Conservation (phyloP, 176 grass and related monocot species). For the Themeda triandra region DNA sequence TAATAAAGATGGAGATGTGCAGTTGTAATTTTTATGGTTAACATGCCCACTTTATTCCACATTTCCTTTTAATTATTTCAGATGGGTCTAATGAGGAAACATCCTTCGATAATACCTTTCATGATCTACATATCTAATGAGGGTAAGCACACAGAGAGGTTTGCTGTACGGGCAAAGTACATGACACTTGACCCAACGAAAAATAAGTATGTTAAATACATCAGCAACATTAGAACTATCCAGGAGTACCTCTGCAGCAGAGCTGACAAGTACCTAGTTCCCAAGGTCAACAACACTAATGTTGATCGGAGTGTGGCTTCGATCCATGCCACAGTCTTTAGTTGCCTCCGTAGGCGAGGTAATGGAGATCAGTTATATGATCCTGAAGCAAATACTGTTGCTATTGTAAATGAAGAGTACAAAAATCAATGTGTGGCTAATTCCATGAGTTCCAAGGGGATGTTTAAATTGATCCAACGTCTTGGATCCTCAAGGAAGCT, state of each 20-base stretch:
- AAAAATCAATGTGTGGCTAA: slow-evolving; percentile 76
- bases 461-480: slow-evolving; percentile 89
- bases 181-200: slow-evolving; percentile 44
- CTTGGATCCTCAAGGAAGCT: slow-evolving; percentile 78
- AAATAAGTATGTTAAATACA: neutral
- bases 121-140: slow-evolving; percentile 92
- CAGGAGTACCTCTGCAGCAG: slow-evolving; percentile 89
- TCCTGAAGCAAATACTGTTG: slow-evolving; percentile 58
- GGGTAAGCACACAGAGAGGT: slow-evolving; percentile 84
- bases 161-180: slow-evolving; percentile 95
- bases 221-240: slow-evolving; percentile 84
- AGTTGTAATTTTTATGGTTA: neutral
- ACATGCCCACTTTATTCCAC: neutral
- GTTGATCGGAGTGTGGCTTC: slow-evolving; percentile 86
- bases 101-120: slow-evolving; percentile 91
- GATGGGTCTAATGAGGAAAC: slow-evolving; percentile 97
- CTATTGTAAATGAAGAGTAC: slow-evolving; percentile 71
- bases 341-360: slow-evolving; percentile 62
- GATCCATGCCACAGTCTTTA: slow-evolving; percentile 90
- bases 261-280: slow-evolving; percentile 82
- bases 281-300: slow-evolving; percentile 93
- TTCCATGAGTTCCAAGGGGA: slow-evolving; percentile 82
- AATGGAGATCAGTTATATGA: slow-evolving; percentile 64
- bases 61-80: slow-evolving; percentile 40
- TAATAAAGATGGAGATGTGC: neutral